A percentile compares a stretch with the other conserved stretches of the same genome.
phyloP scores from a whole-genome alignment of 140 eudicot species.

The Anethum foeniculum region DNA sequence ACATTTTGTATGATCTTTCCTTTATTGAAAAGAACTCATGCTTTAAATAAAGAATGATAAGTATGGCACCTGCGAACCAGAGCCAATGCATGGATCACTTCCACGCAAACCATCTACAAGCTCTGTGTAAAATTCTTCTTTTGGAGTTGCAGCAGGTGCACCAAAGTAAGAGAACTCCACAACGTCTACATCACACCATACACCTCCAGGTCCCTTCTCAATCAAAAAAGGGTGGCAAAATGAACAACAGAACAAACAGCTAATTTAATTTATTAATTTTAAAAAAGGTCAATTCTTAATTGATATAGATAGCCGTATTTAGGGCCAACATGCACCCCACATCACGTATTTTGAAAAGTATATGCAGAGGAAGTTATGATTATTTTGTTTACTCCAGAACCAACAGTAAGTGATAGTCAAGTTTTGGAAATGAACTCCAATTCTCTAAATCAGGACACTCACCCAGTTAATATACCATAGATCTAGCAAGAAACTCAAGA shows the following conservation, averaged over 20 bases:
- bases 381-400: not conserved
- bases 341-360: not conserved
- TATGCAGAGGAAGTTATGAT: not conserved
- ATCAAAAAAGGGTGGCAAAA: not conserved
- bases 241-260: not conserved
- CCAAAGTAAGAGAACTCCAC: conserved; percentile 11
- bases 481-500: not conserved
- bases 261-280: not conserved
- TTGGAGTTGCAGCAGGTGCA: conserved; percentile 9
- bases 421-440: not conserved
- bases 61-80: conserved; percentile 6
- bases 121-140: conserved; percentile 8
- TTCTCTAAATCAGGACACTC: not conserved
- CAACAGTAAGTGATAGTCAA: not conserved
- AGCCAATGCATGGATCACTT: conserved; percentile 7
- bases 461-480: not conserved
- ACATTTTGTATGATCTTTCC: not conserved
- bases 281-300: not conserved
- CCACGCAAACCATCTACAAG: conserved; percentile 9
- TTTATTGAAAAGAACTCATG: not conserved
- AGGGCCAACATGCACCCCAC: not conserved
- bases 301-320: not conserved
- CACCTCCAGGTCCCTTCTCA: conserved; percentile 11
- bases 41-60: not conserved
- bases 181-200: conserved; percentile 11